Percentiles rank a stretch among this genome's conserved stretches.
These are phyloP conservation scores for Strigomonas galati DNA, from an alignment of 208 protist genomes.

Conservation along the genomic window DNA sequence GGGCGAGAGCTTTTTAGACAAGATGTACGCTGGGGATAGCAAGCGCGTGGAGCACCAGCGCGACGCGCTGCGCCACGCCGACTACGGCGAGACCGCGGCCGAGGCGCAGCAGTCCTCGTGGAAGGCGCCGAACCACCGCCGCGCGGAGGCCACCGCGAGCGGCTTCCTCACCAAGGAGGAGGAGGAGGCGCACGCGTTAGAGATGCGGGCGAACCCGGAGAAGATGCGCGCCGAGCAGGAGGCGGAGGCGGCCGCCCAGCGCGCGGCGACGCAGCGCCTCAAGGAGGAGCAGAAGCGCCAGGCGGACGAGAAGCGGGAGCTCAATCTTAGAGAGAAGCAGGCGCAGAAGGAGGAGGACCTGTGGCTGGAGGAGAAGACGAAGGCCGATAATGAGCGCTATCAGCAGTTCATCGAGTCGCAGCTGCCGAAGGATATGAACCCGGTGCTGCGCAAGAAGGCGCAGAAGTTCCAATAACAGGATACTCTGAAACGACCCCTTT, in stretches of 20 bases:
- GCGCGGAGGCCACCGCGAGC: constrained; percentile 35
- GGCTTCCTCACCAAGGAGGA: constrained; percentile 69
- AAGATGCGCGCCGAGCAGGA: constrained; percentile 37
- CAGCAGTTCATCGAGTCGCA: constrained; percentile 56
- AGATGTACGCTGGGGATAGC: constrained; percentile 33
- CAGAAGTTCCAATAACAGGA: constrained; percentile 32
- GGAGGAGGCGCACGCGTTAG: constrained; percentile 48
- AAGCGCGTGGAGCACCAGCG: constrained; percentile 15
- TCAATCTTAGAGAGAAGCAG: constrained; percentile 35
- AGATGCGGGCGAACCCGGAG: constrained; percentile 61
- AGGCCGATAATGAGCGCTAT: constrained; percentile 56
- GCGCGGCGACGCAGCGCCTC: constrained; percentile 36
- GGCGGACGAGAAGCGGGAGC: constrained; percentile 61
- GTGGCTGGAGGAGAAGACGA: constrained; percentile 27
- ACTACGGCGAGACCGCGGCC: constrained; percentile 14
- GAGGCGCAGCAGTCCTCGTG: not conserved
- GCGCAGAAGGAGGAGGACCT: constrained; percentile 32
- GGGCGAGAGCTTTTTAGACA: constrained; percentile 46
- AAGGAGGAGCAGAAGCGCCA: constrained; percentile 57
- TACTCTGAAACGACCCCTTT: too few species aligned
- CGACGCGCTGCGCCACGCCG: constrained; percentile 12
- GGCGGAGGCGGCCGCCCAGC: constrained; percentile 29
- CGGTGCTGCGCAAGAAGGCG: constrained; percentile 43
- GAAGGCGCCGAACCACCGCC: constrained; percentile 2
- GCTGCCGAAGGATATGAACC: constrained; percentile 60